Evolutionary conservation across 2,329 filamentous ascomycete species (phyloP).

Genomic region (Grosmannia huntii): DNA sequence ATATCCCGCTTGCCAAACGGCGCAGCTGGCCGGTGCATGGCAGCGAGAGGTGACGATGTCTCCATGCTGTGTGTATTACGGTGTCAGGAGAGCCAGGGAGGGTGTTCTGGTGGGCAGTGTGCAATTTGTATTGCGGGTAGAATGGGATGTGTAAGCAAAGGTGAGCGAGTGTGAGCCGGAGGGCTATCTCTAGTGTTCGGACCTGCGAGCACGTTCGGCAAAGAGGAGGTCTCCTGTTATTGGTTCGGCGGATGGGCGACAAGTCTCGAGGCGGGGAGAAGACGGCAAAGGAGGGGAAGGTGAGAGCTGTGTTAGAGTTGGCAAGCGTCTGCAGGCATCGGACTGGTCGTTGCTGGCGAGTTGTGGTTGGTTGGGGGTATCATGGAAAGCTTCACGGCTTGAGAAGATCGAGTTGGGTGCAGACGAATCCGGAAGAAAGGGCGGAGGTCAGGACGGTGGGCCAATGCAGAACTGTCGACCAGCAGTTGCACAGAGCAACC

Average conservation of each 20-base stretch:
- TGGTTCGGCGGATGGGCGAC: not conserved
- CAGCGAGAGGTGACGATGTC: conserved; percentile 84
- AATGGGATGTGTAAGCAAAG: not conserved
- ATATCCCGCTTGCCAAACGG: conserved; percentile 47
- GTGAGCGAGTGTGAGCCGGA: not conserved
- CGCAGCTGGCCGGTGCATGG: conserved; percentile 68
- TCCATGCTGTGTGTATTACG: conserved; percentile 50
- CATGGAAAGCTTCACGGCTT: not conserved
- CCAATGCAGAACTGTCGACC: not conserved
- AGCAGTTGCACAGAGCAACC: not conserved
- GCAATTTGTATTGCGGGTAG: not conserved
- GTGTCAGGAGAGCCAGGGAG: not conserved
- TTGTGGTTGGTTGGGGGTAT: not conserved
- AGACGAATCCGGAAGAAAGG: too few species aligned
- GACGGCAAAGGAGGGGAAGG: not conserved
- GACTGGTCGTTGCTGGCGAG: not conserved
- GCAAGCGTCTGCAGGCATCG: not conserved
- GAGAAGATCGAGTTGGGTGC: not conserved
- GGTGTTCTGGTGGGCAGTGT: not conserved
- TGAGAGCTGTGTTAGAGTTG: not conserved
- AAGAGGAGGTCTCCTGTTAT: not conserved
- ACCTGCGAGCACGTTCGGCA: conserved; percentile 5
- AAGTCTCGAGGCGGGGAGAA: not conserved
- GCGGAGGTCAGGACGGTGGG: not conserved
- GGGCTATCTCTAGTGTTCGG: conserved; percentile 3